These are phyloP conservation scores for Ogataea populi-albae DNA, from an alignment of 805 yeast genomes.

Conservation along the genomic window DNA sequence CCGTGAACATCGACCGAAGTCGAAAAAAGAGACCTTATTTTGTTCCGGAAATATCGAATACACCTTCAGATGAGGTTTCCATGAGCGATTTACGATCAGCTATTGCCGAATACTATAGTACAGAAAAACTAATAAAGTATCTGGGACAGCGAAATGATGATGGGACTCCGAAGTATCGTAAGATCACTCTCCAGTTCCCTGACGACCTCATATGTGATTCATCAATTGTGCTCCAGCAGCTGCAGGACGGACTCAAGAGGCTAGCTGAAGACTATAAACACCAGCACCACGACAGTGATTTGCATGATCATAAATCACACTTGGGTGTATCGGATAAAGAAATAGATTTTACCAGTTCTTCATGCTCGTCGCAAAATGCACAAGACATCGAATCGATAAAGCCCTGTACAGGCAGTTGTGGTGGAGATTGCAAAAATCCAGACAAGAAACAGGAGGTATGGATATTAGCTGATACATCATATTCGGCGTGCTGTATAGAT, in stretches of 20 bases:
- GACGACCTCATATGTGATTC: conserved; percentile 78
- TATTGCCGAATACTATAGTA: conserved; percentile 52
- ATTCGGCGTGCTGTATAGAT: conserved; percentile 93
- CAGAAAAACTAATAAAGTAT: conserved; percentile 30
- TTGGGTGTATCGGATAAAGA: conserved; percentile 4
- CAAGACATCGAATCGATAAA: conserved; percentile 25
- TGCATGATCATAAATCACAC: conserved; percentile 4
- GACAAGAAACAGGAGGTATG: conserved; percentile 44
- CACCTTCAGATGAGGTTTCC: conserved; percentile 19
- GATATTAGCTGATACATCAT: conserved; percentile 93
- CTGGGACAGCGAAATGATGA: conserved; percentile 29
- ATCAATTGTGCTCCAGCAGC: conserved; percentile 56
- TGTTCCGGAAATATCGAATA: conserved; percentile 29
- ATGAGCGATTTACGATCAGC: conserved; percentile 28
- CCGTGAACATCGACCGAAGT: conserved; percentile 28
- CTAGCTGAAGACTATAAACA: conserved; percentile 7
- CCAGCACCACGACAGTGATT: conserved; percentile 4
- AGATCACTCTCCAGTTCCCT: conserved; percentile 87
- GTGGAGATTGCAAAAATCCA: conserved; percentile 25
- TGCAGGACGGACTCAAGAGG: conserved; percentile 40
- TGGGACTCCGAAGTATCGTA: conserved; percentile 34
- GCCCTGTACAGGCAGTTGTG: conserved; percentile 29
- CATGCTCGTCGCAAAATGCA: conserved; percentile 9
- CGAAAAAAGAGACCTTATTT: conserved; percentile 21
- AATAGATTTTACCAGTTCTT: conserved; percentile 10